phyloP scores from a whole-genome alignment of 2,329 filamentous ascomycete species.

The Shiraia sp. region DNA sequence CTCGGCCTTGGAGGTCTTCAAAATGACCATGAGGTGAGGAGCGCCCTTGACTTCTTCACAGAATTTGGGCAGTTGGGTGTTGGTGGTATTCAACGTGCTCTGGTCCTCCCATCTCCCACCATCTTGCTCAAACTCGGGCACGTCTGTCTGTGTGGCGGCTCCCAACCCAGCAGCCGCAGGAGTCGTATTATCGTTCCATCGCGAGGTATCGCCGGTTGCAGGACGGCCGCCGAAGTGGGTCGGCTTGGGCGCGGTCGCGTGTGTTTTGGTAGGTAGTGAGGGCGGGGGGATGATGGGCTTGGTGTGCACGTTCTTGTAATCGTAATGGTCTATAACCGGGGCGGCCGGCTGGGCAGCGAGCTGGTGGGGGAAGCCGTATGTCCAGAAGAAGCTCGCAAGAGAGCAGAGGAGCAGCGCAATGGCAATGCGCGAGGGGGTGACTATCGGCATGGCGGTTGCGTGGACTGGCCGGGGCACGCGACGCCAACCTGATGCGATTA shows the following conservation, averaged over 20 bases:
- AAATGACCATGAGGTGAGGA: constrained; percentile 59
- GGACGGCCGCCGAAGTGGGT: too few relatives aligned
- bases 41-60: constrained; percentile 38
- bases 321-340: constrained; percentile 30
- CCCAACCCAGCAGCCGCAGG: constrained; percentile 4
- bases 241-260: constrained; percentile 4
- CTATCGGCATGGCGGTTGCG: constrained; percentile 29
- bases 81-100: constrained; percentile 7
- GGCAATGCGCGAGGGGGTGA: constrained; percentile 39
- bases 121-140: constrained; percentile 20
- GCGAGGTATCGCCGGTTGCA: too few relatives aligned
- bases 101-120: constrained; percentile 24
- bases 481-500: neutral
- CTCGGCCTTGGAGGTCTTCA: constrained; percentile 64
- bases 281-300: constrained; percentile 26
- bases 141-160: constrained; percentile 10
- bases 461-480: constrained; percentile 2
- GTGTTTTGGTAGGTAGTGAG: constrained; percentile 9
- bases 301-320: constrained; percentile 22
- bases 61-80: constrained; percentile 8
- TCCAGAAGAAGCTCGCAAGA: constrained; percentile 39
- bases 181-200: constrained; percentile 9
- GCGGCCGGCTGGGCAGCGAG: constrained; percentile 17
- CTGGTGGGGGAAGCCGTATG: constrained; percentile 29
- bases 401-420: constrained; percentile 29